Conservation (phyloP, 2,329 filamentous ascomycete species). For the Phaeosphaeriaceae sp. region DNA sequence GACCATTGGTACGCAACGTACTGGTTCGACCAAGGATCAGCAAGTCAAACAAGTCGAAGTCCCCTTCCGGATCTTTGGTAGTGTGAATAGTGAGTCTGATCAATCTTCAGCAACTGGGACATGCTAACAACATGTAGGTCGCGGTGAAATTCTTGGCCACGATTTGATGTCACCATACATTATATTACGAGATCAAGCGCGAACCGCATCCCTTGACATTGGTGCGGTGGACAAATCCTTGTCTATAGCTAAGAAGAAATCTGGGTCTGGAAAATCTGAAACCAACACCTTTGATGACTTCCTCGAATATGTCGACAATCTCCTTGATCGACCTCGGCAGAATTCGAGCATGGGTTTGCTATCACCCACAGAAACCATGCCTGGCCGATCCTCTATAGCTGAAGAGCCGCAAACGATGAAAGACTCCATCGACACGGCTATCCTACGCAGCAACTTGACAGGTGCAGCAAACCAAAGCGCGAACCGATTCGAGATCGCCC, state of each 20-base stretch:
- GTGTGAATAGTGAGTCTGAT: conserved; percentile 72
- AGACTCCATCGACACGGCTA: conserved; percentile 89
- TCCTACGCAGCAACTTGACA: conserved; percentile 70
- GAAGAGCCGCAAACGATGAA: conserved; percentile 70
- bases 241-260: conserved; percentile 25
- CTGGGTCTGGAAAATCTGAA: conserved; percentile 36
- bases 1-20: conserved; percentile 88
- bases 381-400: conserved; percentile 58
- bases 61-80: conserved; percentile 90
- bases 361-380: conserved; percentile 71
- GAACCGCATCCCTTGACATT: conserved; percentile 49
- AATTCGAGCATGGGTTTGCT: conserved; percentile 63
- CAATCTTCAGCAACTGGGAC: background rate
- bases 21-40: conserved; percentile 76
- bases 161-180: conserved; percentile 96
- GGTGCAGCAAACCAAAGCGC: conserved; percentile 75
- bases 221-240: conserved; percentile 20
- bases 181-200: conserved; percentile 82
- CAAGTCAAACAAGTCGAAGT: conserved; percentile 88
- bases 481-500: conserved; percentile 95
- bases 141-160: conserved; percentile 88
- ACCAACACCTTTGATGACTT: conserved; percentile 52
- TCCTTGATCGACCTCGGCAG: conserved; percentile 45
- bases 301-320: conserved; percentile 56
- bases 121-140: conserved; percentile 47